These are phyloP conservation scores for Globisporangium polare DNA, from an alignment of 352 stramenopile species.

Conservation along the genomic window DNA sequence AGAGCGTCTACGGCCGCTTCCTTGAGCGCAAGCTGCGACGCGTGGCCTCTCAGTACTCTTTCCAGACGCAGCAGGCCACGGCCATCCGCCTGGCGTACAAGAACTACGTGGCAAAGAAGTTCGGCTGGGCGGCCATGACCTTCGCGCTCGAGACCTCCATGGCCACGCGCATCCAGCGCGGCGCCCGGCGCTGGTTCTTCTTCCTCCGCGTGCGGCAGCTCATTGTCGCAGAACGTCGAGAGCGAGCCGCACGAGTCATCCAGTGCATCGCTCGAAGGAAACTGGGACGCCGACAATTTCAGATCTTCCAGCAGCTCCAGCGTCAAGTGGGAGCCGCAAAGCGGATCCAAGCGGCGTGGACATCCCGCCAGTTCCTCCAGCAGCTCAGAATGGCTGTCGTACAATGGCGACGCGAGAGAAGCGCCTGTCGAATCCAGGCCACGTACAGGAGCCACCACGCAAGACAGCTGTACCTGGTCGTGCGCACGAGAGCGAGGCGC, in stretches of 20 bases:
- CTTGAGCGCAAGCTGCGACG: conserved; percentile 21
- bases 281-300: conserved; percentile 12
- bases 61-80: conserved; percentile 20
- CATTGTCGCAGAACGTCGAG: conserved; percentile 6
- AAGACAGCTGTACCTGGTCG: conserved; percentile 22
- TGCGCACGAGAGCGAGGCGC: conserved; percentile 23
- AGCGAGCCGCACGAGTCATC: conserved; percentile 24
- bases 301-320: not conserved
- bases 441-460: conserved; percentile 14
- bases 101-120: conserved; percentile 62
- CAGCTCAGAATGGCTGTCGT: conserved; percentile 7
- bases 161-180: conserved; percentile 36
- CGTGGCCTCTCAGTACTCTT: conserved; percentile 6
- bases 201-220: conserved; percentile 17
- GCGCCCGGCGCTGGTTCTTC: conserved; percentile 27
- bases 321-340: not conserved
- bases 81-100: conserved; percentile 48
- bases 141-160: conserved; percentile 35
- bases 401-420: conserved; percentile 16
- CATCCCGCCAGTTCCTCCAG: conserved; percentile 18
- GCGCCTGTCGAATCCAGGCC: conserved; percentile 23
- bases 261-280: conserved; percentile 24
- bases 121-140: conserved; percentile 47
- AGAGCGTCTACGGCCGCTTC: conserved; percentile 31
- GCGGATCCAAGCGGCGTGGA: conserved; percentile 36